Conservation (phyloP, 2,329 filamentous ascomycete genomes). For the Fusarium mexicanum region DNA sequence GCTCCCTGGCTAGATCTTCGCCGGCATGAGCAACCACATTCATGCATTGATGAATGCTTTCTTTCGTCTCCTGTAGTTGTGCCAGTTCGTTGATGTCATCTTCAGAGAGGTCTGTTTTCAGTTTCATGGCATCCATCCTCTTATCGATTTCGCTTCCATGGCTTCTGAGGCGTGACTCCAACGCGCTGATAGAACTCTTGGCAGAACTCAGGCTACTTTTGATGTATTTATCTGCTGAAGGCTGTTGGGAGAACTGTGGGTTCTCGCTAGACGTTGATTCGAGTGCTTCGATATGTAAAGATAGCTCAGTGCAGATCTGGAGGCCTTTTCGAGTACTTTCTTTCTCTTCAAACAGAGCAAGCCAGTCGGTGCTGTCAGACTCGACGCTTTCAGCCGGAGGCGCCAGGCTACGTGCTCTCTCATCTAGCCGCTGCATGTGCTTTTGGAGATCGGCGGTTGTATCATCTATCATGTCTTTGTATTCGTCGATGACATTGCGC, state of each 20-base stretch:
- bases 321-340: slow-evolving; percentile 37
- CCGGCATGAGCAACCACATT: slow-evolving; percentile 31
- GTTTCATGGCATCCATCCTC: slow-evolving; percentile 26
- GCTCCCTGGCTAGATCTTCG: slow-evolving; percentile 25
- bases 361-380: slow-evolving; percentile 23
- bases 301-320: slow-evolving; percentile 36
- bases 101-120: slow-evolving; percentile 12
- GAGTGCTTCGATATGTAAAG: slow-evolving; percentile 26
- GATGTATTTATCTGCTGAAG: slow-evolving; percentile 35
- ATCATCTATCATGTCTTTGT: slow-evolving; percentile 21
- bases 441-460: slow-evolving; percentile 22
- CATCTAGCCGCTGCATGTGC: slow-evolving; percentile 16
- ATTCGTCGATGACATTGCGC: slow-evolving; percentile 7
- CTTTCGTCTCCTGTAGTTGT: slow-evolving; percentile 34
- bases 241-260: slow-evolving; percentile 8
- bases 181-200: slow-evolving; percentile 26
- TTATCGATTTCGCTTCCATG: slow-evolving; percentile 25
- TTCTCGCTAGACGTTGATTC: background rate
- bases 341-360: slow-evolving; percentile 37
- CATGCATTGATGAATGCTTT: slow-evolving; percentile 37
- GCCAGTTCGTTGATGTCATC: slow-evolving; percentile 16
- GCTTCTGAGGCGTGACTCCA: slow-evolving; percentile 23
- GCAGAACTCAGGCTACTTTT: slow-evolving; percentile 22
- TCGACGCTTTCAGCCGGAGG: slow-evolving; percentile 2
- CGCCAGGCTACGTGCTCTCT: slow-evolving; percentile 10